Base-by-base conservation (phyloP, 305 asterid species). In the Rubia occidens region DNA sequence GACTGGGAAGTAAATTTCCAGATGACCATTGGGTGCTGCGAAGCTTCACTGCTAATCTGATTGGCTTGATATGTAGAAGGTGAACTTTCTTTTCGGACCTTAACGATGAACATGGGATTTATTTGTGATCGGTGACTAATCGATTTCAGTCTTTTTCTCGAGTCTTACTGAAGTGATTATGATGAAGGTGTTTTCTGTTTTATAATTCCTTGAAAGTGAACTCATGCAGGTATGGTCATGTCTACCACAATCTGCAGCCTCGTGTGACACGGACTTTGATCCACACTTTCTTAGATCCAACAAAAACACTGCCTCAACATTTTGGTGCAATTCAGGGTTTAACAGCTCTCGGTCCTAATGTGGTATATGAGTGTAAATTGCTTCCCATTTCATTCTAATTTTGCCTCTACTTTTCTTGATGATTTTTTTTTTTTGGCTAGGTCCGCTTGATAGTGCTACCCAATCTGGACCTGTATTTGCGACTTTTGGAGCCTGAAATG, bases 241-340 rank as follows among this genome's bases (percentile, higher is more conserved):
- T 82, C 75, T 95, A 95, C 81, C 93, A 85, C 77, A 86, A 76
- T 83, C 94, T 95, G 73, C 96, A 85, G 84, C 81, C 87, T 72
- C 96, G 97, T 75, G 86, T 95, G 54, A 89, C 96, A 69, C 84
- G 76, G 70, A 95, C 99, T 18, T 73, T 95, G 81, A 78, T 85
- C 66, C 91, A 88, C 72, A 83, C 95, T 60, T 88, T 91, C 82
- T 62, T 91, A 85, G 97, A 95, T 74, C 97, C 96, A 15, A 81
- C 84, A 26, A 91, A 86, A 82, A 78, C 97, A 71, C 83, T 89
- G 55, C 90, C 97, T 78, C 99, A 95, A 80, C 97, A 89, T 83
- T 95, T 83, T 82, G 99, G 99, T 72, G 99, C 97, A 74, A 86
- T 95, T 73, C 97, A 88, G 79, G 99, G 99, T 64, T 85, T 95